phyloP scores from a whole-genome alignment of 805 yeast species.

The Barnettozyma sp. region DNA sequence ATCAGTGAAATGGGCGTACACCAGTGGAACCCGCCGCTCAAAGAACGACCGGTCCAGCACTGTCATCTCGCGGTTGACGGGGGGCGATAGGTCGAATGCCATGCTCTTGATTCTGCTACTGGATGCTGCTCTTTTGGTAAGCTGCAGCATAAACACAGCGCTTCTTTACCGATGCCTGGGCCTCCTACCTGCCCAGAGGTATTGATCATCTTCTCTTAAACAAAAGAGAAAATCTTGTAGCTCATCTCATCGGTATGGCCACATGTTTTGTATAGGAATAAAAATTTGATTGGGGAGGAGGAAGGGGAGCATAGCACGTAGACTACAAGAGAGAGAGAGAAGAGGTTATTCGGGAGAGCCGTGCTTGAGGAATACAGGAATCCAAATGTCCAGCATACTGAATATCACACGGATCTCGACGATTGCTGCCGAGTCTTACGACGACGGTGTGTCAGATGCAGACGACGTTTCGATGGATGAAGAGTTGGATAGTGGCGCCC shows the following conservation, averaged over 20 bases:
- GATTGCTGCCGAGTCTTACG: slow-evolving; percentile 9
- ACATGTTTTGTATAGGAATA: background rate
- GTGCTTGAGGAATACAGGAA: background rate
- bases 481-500: too few species aligned
- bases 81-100: slow-evolving; percentile 40
- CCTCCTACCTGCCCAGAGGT: too few species aligned
- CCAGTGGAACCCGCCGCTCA: slow-evolving; percentile 45
- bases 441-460: slow-evolving; percentile 26
- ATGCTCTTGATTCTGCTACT: slow-evolving; percentile 3
- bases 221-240: too few species aligned
- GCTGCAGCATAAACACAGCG: slow-evolving; percentile 4
- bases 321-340: background rate
- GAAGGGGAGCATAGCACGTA: too few species aligned
- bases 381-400: slow-evolving; percentile 14
- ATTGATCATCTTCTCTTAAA: too few species aligned
- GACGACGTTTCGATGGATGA: slow-evolving; percentile 26
- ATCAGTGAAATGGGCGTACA: slow-evolving; percentile 65
- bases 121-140: background rate
- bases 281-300: slow-evolving; percentile 1
- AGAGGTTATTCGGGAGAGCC: too few species aligned
- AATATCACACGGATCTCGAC: slow-evolving; percentile 17
- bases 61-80: slow-evolving; percentile 58
- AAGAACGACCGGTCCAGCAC: slow-evolving; percentile 64
- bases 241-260: slow-evolving; percentile 9
- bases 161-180: background rate